phyloP scores from a whole-genome alignment of 306 rosid species.

The Arachis stenosperma region DNA sequence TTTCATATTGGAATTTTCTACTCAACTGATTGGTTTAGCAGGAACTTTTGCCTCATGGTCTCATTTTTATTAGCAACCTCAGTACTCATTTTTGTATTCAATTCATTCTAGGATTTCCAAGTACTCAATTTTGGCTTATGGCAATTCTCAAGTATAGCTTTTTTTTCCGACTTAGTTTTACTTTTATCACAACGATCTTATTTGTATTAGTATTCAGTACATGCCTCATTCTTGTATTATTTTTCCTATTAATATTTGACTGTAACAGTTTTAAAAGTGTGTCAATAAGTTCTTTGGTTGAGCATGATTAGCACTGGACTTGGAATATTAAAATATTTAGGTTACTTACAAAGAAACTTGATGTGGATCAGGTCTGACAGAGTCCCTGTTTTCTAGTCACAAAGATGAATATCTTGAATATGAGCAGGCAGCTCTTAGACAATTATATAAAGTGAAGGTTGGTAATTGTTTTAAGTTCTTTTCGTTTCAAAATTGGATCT shows the following conservation, averaged over 20 bases:
- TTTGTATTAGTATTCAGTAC: slow-evolving; percentile 3
- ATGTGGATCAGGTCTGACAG: slow-evolving; percentile 81
- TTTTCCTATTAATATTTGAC: slow-evolving; percentile 1
- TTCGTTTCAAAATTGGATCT: slow-evolving; percentile 33
- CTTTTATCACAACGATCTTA: slow-evolving; percentile 19
- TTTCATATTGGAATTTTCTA: slow-evolving; percentile 14
- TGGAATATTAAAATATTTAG: slow-evolving; percentile 28
- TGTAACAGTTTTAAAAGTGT: slow-evolving; percentile 13
- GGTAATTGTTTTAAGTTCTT: slow-evolving; percentile 35
- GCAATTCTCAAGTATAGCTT: slow-evolving; percentile 24
- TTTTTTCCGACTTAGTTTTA: slow-evolving; percentile 30
- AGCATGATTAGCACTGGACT: slow-evolving; percentile 16
- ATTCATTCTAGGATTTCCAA: slow-evolving; percentile 17
- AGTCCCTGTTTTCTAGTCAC: slow-evolving; percentile 86
- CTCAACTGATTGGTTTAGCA: slow-evolving; percentile 28
- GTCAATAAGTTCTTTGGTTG: not conserved
- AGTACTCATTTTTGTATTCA: not conserved
- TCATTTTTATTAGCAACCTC: not conserved
- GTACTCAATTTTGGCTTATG: slow-evolving; percentile 25
- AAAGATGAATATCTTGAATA: slow-evolving; percentile 97
- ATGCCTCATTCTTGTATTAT: slow-evolving; percentile 38
- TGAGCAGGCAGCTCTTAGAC: slow-evolving; percentile 93
- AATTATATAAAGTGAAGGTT: slow-evolving; percentile 90
- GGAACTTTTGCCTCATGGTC: not conserved
- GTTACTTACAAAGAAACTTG: slow-evolving; percentile 32